Base-by-base conservation (phyloP, 2,329 filamentous ascomycete genomes). In the Stemphylium vesicarium region DNA sequence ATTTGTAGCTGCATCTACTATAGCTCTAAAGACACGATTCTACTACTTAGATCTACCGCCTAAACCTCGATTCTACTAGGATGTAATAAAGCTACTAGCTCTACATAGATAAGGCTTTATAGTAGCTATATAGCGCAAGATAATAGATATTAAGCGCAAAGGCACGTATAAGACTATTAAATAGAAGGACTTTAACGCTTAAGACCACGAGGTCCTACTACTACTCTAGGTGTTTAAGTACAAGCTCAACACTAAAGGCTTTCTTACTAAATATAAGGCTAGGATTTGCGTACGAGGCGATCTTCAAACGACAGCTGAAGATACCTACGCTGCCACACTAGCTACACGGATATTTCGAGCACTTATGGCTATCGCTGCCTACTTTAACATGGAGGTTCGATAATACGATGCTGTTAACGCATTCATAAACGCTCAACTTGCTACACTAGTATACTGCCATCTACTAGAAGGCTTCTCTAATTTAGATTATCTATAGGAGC, bases 241-340 rank as follows among this genome's bases (percentile, higher is more conserved):
- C 43, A 62, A 65, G 40, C 35, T 63, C 18, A 45, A 63, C 16
- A 38, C 10, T 2, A 36, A 63, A 11, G 60, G 56, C 20, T 64
- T 55, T 39, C 35, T 66, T 0, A 38, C 16, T 3, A 62, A 59
- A 31, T 56, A 33, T 29, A 66, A 66, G 16, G 58, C 62, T 40
- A 22, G 54, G 26, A 24, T 63, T 2, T 50, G 33, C 22, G 60
- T 62, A 20, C 18, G 49, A 20, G 60, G 62, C 3, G 50, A 65
- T 42, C 39, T 62, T 12, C 44, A 66, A 26, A 41, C 52, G 18
- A 41, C 16, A 22, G 31, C 20, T 16, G 31, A 50, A 26, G 54
- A 63, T 18, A 63, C 57, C 1, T 65, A 66, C 38, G 56, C 62
- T 8, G 57, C 62, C n/a, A 66, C 63, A 2, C 50, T 74, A 40